Base-by-base conservation (phyloP, 2,329 filamentous ascomycete genomes). In the Neonectria neomacrospora region DNA sequence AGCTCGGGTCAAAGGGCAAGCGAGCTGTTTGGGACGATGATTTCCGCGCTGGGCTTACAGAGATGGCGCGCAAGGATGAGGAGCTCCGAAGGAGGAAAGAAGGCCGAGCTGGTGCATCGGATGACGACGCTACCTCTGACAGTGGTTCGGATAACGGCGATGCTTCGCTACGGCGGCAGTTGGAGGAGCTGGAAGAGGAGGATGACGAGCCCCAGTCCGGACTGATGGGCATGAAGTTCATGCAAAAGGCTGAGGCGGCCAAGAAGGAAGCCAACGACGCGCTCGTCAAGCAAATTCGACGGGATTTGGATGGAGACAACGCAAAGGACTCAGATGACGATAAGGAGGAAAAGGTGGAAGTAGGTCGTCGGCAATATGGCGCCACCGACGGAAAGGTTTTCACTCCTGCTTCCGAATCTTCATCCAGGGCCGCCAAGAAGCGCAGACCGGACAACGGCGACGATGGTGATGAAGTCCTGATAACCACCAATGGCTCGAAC, bases 1-100 rank as follows among this genome's bases (percentile, higher is more conserved):
- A 96, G 83, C 88, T 90, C 61, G 84, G 94, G 63, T 92, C 92
- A 75, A 89, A 91, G 71, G 90, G 87, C 39, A 93, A 94, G 50
- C 88, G 92, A 52, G 91, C 91, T 4, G 90, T 89, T 1, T 97
- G 94, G 94, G 94, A 97, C 72, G 92, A 96, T 23, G 91, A 95
- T 66, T 94, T 93, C 67, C 88, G 93, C 53, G 82, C 88, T 20
- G 91, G 91, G 7, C 86, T 96, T 20, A 88, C 88, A 6, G 94
- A 97, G 72, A 92, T 96, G 87, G 92, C 93, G 0, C 85, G 90
- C 62, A 86, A 91, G 64, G 92, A 95, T 65, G 92, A 97, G 72
- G 94, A 97, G 78, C 82, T 97, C 56, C 88, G 91, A 60, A 87
- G 87, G 69, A 87, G 94, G 55, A 91, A 97, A 52, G 91, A 94